Base-by-base conservation (phyloP, 1,284 basidiomycete genomes). In the Pseudozyma sp. region DNA sequence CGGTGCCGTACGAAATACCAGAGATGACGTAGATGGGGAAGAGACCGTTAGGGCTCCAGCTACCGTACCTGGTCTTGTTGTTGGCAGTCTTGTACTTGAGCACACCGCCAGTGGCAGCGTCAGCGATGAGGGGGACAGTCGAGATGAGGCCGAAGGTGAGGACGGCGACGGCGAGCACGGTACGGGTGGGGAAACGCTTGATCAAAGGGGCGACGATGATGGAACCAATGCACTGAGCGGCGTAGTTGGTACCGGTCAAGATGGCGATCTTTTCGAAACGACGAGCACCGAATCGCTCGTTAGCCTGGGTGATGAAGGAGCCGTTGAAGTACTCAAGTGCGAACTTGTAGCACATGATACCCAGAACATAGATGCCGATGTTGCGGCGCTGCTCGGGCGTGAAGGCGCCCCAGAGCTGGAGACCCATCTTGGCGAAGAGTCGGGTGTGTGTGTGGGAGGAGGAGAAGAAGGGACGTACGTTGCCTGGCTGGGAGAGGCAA, bases 1-100 rank as follows among this genome's bases (percentile, higher is more conserved):
- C 81, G 70, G 83, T 85, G 40, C 85, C 85, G 68, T 85, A 84
- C 11, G 77, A 68, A 62, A 85, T 69, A 62, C 84, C 84, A n/a
- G 78, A 77, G 54, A 79, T 67, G 35, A 68, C 70, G 63, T 79
- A 82, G 58, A 81, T 78, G 67, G 73, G 76, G 74, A 85, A 85
- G 49, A 85, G 71, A 9, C 70, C 78, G 59, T 85, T 80, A 42
- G 85, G 83, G 47, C 75, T 67, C 79, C 79, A 85, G 24, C 53
- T 54, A 19, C 84, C 84, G 67, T 85, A 85, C 50, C 79, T 54
- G 52, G 64, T 73, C 72, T 78, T 74, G 68, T 73, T 79, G 71
- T 79, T 75, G 51, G 74, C 68, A 50, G 73, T 70, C 58, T 80
- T 80, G 66, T 46, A 68, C 54, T 72, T 78, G 48, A 76, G 60